Base-by-base conservation (phyloP, 2,329 filamentous ascomycete species). In the Capronia americana region DNA sequence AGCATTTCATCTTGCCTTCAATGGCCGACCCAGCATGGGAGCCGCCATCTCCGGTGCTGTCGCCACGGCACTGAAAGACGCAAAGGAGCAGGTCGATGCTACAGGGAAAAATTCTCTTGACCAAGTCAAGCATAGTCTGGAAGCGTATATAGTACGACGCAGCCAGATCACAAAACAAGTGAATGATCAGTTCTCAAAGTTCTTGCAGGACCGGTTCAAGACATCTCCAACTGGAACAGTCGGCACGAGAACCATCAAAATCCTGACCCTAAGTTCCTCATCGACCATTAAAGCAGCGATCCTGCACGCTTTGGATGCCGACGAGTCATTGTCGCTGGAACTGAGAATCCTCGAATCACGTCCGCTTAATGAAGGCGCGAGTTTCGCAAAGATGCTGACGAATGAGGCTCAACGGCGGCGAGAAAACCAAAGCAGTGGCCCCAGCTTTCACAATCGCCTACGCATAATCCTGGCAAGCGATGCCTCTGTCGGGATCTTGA, bases 1-100 rank as follows among this genome's bases (percentile, higher is more conserved):
- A 51, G 62, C 83, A 2, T 90, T 88, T 85, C 85, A 89, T 74
- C 77, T 91, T 1, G 87, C 85, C 76, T 88, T 88, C 72, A 87
- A 88, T 61, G 86, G 87, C 0, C 82, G 87, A n/a, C 86, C 88
- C 68, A 88, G 84, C 73, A 90, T 90, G 87, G 84, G 84, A 0
- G 84, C 87, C 0, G 83, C 87, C 1, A 87, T 89, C 30, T 78
- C 86, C 46, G 80, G 77, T 54, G 80, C 79, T 11, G 65, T 88
- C 10, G 74, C 87, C 4, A 77, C 78, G 12, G 80, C 80, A 2
- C 77, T 90, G 41, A 73, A 76, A 12, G 71, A 73, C 3, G 76
- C 84, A 41, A 77, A 81, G 56, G 12, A 57, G 6, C 28, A 57
- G 7, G 46, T 70, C 23, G 50, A 48, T 51, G 38, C 55, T 44